A percentile compares a stretch with the other conserved stretches of the same genome.
Evolutionary conservation across 805 yeast species (phyloP).

Genomic region (Wickerhamiella brachini): DNA sequence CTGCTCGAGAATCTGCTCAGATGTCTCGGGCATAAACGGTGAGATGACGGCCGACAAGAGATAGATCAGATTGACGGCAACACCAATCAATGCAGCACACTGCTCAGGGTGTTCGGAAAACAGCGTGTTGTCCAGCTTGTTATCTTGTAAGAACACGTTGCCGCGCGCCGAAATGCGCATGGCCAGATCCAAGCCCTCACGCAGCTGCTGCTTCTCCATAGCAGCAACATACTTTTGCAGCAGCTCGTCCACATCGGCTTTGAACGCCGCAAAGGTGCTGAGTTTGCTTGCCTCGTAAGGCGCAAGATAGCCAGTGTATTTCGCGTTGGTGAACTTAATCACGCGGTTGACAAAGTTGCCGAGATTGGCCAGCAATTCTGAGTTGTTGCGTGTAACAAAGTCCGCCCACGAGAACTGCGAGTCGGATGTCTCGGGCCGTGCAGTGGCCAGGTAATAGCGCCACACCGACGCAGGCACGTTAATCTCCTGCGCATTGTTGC

Average conservation of each 20-base stretch:
- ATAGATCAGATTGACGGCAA: conserved; percentile 79
- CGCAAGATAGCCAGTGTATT: conserved; percentile 85
- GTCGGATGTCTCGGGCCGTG: conserved; percentile 92
- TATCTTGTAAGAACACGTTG: conserved; percentile 89
- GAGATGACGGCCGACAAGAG: conserved; percentile 66
- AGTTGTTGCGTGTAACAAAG: conserved; percentile 84
- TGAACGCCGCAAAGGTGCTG: conserved; percentile 28
- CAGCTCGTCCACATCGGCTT: conserved; percentile 46
- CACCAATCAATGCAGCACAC: conserved; percentile 85
- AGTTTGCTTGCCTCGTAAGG: conserved; percentile 37
- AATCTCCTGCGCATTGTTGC: conserved; percentile 90
- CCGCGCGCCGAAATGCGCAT: conserved; percentile 89
- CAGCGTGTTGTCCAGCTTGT: conserved; percentile 80
- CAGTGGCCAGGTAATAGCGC: conserved; percentile 88
- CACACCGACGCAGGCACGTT: conserved; percentile 88
- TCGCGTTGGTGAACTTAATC: conserved; percentile 77
- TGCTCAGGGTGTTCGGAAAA: conserved; percentile 61
- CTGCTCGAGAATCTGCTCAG: conserved; percentile 56
- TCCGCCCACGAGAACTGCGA: conserved; percentile 97
- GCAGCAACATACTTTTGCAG: conserved; percentile 49
- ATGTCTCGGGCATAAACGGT: conserved; percentile 86
- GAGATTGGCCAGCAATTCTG: conserved; percentile 85
- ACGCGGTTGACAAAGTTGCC: conserved; percentile 95
- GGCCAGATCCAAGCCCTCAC: conserved; percentile 83
- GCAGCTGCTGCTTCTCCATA: conserved; percentile 58